These are phyloP conservation scores for Musa balbisiana DNA, from an alignment of 202 grass and related monocot genomes.

Conservation along the genomic window DNA sequence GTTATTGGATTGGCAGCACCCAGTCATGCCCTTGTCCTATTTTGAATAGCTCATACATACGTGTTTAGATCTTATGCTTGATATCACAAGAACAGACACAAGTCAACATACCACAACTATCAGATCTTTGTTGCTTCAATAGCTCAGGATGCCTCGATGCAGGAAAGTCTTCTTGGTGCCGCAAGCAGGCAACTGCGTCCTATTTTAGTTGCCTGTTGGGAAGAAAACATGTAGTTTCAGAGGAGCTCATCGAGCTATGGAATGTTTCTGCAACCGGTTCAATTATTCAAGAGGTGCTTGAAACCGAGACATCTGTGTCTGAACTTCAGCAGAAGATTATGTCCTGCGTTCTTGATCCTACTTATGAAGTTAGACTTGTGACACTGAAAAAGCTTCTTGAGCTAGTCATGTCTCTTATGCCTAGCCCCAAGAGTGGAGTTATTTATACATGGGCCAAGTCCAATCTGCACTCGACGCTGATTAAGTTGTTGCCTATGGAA, in stretches of 20 bases:
- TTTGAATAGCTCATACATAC: slow-evolving; percentile 63
- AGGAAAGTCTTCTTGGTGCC: slow-evolving; percentile 32
- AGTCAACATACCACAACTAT: slow-evolving; percentile 41
- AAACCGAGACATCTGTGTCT: slow-evolving; percentile 27
- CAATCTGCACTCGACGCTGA: slow-evolving; percentile 51
- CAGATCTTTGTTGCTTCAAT: slow-evolving; percentile 47
- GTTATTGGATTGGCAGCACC: slow-evolving; percentile 68
- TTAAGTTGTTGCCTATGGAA: slow-evolving; percentile 58
- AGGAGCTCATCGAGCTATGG: slow-evolving; percentile 44
- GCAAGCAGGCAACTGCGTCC: slow-evolving; percentile 62
- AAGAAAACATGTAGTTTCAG: slow-evolving; percentile 33
- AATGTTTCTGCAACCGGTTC: slow-evolving; percentile 37
- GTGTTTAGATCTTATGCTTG: slow-evolving; percentile 73
- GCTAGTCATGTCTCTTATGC: slow-evolving; percentile 48
- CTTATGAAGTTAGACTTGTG: slow-evolving; percentile 81
- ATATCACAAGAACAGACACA: slow-evolving; percentile 45
- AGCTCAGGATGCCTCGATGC: slow-evolving; percentile 51
- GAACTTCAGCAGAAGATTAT: slow-evolving; percentile 65
- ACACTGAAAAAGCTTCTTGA: slow-evolving; percentile 70
- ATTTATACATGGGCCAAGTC: slow-evolving; percentile 53
- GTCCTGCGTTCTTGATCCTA: slow-evolving; percentile 64
- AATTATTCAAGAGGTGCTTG: slow-evolving; percentile 24
- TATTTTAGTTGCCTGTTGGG: slow-evolving; percentile 77
- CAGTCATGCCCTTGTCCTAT: slow-evolving; percentile 59
- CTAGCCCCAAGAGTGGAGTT: slow-evolving; percentile 32